phyloP scores from a whole-genome alignment of 345 rosid species.

The Leavenworthia alabamica region DNA sequence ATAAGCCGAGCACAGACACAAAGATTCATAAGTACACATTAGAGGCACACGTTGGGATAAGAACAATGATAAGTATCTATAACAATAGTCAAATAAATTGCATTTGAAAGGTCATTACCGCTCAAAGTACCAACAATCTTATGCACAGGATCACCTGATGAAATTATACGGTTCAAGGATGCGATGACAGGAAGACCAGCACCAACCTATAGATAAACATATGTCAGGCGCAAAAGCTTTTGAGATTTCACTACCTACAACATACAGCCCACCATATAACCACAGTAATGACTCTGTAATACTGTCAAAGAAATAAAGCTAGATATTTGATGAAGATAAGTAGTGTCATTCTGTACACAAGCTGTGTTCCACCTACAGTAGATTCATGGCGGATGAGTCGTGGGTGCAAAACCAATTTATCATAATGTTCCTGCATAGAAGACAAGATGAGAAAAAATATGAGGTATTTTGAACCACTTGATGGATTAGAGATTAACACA shows the following conservation, averaged over 20 bases:
- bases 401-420: slow-evolving; percentile 50
- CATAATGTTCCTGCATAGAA: slow-evolving; percentile 62
- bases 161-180: slow-evolving; percentile 66
- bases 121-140: slow-evolving; percentile 77
- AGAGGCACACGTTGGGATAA: neutral
- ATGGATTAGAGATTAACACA: neutral
- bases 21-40: neutral
- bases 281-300: neutral
- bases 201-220: slow-evolving; percentile 47
- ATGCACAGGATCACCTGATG: slow-evolving; percentile 74
- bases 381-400: slow-evolving; percentile 78
- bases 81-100: slow-evolving; percentile 7
- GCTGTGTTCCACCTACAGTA: slow-evolving; percentile 54
- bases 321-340: neutral
- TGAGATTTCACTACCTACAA: neutral
- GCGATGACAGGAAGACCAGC: slow-evolving; percentile 95
- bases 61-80: neutral
- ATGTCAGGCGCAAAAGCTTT: neutral
- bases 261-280: neutral
- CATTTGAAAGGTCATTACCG: slow-evolving; percentile 38
- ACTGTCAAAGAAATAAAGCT: neutral
- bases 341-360: neutral
- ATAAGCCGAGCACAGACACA: neutral
- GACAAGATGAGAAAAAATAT: neutral
- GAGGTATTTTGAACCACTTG: neutral